Evolutionary conservation across 495 filamentous ascomycete genomes (phyloP).

Genomic region (Penicillium simplicissimum): DNA sequence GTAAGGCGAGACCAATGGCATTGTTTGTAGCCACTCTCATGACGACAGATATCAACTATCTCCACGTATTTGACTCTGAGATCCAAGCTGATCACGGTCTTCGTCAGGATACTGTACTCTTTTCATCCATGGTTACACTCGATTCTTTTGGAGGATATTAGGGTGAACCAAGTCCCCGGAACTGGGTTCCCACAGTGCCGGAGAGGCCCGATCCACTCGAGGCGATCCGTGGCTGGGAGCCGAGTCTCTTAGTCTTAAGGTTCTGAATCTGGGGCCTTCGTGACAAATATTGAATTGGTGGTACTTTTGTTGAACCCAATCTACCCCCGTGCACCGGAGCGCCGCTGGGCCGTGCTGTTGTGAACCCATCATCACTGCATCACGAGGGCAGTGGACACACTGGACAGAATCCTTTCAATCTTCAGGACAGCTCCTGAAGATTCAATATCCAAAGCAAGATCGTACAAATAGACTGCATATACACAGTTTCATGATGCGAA

Average conservation of each 20-base stretch:
- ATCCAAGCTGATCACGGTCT: not conserved
- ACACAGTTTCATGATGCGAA: not conserved
- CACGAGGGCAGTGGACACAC: not conserved
- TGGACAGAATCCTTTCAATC: not conserved
- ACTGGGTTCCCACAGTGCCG: slow-evolving; percentile 13
- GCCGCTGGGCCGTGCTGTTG: not conserved
- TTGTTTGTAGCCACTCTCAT: not conserved
- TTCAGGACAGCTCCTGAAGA: too few relatives aligned
- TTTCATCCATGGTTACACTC: not conserved
- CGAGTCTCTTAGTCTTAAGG: not conserved
- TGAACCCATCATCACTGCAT: not conserved
- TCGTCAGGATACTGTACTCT: not conserved
- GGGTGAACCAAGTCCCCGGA: slow-evolving; percentile 14
- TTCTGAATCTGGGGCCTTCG: not conserved
- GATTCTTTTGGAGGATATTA: not conserved
- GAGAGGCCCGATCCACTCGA: slow-evolving; percentile 26
- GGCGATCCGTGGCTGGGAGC: slow-evolving; percentile 26
- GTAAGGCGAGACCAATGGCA: slow-evolving; percentile 7
- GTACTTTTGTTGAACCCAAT: not conserved
- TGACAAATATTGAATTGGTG: slow-evolving; percentile 11
- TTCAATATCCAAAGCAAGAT: not conserved
- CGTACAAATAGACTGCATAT: not conserved
- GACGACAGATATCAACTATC: not conserved
- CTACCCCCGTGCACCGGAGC: not conserved
- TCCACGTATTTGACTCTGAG: not conserved